phyloP scores from a whole-genome alignment of 805 yeast species.

The Metschnikowia colocasiae region DNA sequence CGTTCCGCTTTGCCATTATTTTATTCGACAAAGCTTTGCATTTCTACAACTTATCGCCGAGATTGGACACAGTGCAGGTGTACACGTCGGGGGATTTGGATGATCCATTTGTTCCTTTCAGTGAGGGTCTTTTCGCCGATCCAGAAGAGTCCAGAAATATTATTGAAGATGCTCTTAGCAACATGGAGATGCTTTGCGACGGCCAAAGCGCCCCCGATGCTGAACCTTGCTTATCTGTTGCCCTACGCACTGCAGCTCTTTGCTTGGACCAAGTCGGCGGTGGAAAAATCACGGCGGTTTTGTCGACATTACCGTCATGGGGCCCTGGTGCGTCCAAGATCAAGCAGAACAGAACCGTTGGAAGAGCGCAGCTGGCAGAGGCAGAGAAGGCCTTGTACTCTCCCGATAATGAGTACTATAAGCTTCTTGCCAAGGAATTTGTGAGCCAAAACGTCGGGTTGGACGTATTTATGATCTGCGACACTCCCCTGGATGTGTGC shows the following conservation, averaged over 20 bases:
- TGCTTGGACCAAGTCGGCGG: conserved; percentile 68
- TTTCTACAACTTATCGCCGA: conserved; percentile 64
- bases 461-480: conserved; percentile 69
- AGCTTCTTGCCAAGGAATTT: conserved; percentile 53
- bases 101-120: conserved; percentile 80
- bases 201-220: conserved; percentile 40
- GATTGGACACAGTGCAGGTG: conserved; percentile 53
- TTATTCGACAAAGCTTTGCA: conserved; percentile 71
- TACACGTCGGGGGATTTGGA: conserved; percentile 65
- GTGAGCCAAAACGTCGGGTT: conserved; percentile 62
- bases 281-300: conserved; percentile 72
- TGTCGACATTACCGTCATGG: conserved; percentile 70
- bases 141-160: conserved; percentile 61
- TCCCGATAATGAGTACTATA: conserved; percentile 61
- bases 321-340: conserved; percentile 71
- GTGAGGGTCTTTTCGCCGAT: conserved; percentile 73
- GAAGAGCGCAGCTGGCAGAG: conserved; percentile 40
- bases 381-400: conserved; percentile 50
- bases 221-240: conserved; percentile 78
- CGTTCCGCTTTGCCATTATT: conserved; percentile 53
- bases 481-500: conserved; percentile 65
- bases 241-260: conserved; percentile 61
- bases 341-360: conserved; percentile 38
- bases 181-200: conserved; percentile 47
- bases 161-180: conserved; percentile 64